Conservation (phyloP, 2,329 filamentous ascomycete genomes). For the Sporothrix variecibatus region DNA sequence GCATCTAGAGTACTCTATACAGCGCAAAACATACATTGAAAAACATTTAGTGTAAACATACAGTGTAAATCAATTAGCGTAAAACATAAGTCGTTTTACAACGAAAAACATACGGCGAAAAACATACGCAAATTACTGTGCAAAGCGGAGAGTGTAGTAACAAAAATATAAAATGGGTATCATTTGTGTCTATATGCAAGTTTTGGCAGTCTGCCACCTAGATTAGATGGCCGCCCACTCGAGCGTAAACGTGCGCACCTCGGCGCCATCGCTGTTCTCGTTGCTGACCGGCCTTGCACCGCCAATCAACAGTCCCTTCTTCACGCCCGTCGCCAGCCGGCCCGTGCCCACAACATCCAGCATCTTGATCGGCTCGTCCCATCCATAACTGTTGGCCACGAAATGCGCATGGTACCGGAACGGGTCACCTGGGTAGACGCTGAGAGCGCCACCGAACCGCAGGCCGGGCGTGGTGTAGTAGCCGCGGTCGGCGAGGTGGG, state of each 20-base stretch:
- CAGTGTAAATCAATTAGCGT: no score
- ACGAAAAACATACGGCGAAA: no score
- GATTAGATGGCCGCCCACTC: constrained; percentile 89
- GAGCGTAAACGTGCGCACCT: constrained; percentile 74
- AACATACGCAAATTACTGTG: neutral
- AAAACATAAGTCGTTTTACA: no score
- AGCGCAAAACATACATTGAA: neutral
- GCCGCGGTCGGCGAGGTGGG: constrained; percentile 72
- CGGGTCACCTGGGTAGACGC: constrained; percentile 92
- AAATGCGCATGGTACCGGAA: constrained; percentile 96
- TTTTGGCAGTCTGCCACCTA: neutral
- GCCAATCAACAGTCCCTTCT: constrained; percentile 90
- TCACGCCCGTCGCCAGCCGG: constrained; percentile 87
- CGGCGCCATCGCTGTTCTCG: neutral
- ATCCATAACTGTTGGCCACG: constrained; percentile 78
- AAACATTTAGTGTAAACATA: no score
- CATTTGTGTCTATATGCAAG: constrained; percentile 13
- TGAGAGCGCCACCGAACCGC: constrained; percentile 91
- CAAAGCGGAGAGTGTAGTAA: neutral
- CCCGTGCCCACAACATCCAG: constrained; percentile 85
- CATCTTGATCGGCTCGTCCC: constrained; percentile 83
- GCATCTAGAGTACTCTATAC: no score
- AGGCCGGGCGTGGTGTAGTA: constrained; percentile 92
- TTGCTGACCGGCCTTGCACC: constrained; percentile 48
- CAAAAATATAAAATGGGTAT: constrained; percentile 14